Percentiles rank a stretch among this genome's conserved stretches.
Conservation (phyloP, 2,329 filamentous ascomycete genomes). For the Neofusicoccum cordaticola region DNA sequence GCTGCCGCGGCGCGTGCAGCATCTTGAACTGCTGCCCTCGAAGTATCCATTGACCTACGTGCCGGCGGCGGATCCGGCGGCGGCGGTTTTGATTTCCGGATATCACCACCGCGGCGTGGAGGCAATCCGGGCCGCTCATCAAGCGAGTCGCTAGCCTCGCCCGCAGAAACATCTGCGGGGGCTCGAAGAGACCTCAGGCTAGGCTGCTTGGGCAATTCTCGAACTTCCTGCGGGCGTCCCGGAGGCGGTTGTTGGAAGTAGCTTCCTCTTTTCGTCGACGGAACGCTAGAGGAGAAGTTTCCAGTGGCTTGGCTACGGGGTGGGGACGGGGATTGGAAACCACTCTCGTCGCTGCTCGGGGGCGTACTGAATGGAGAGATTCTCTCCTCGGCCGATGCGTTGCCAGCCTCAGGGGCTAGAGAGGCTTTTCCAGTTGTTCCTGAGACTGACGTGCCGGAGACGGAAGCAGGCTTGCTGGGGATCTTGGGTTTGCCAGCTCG, state of each 20-base stretch:
- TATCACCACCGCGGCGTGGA: constrained; percentile 38
- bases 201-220: constrained; percentile 21
- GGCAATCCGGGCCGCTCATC: constrained; percentile 52
- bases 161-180: not conserved
- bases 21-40: not conserved
- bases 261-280: constrained; percentile 24
- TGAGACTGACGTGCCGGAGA: constrained; percentile 7
- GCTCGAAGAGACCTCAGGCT: not conserved
- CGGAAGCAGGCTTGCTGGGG: constrained; percentile 44
- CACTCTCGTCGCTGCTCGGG: constrained; percentile 67
- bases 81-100: constrained; percentile 30
- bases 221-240: constrained; percentile 23
- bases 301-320: not conserved
- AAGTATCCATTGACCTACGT: constrained; percentile 33
- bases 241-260: constrained; percentile 28
- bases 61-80: constrained; percentile 33
- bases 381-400: constrained; percentile 41
- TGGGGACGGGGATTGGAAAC: not conserved
- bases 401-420: constrained; percentile 41
- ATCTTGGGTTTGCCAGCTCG: constrained; percentile 75
- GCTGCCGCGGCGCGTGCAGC: constrained; percentile 1
- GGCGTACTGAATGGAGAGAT: constrained; percentile 85
- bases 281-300: constrained; percentile 19
- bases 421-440: constrained; percentile 25
- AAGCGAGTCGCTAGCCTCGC: constrained; percentile 27